Base-by-base conservation (phyloP, 1,284 basidiomycete genomes). In the Trametes versicolor region DNA sequence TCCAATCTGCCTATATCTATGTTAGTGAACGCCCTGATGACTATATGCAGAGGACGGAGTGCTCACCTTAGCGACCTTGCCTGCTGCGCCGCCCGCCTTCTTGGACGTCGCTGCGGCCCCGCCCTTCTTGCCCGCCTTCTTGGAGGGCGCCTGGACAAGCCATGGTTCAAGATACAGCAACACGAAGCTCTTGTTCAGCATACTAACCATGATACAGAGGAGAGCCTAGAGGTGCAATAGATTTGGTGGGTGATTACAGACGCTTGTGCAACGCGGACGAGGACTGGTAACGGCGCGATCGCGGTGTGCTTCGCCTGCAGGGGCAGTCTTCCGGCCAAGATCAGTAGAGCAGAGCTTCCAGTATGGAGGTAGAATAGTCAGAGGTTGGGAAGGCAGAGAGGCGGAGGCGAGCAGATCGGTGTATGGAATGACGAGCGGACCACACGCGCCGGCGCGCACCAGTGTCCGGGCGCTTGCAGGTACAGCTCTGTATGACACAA, bases 51-150 rank as follows among this genome's bases (percentile, higher is more conserved):
- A 21, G 4, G 13, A 27, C 1, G 17, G 19, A 17, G 25, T 55
- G 19, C 75, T 64, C 70, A 92, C 92, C 85, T 95, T 95, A 34
- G 89, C 91, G 36, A 94, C 89, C 77, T 90, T 93, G 55, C 82
- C 77, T 60, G 82, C 78, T 36, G 81, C 84, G 58, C 80, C 77
- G 43, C 76, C 84, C n/a, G 82, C 82, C 73, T 91, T 87, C 84
- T 94, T 91, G 41, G 87, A 78, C 25, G 69, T 58, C 13, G 77
- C 79, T 70, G 85, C 83, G 70, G 85, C 83, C 58, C 84, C 79
- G 60, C 81, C 88, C 83, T 96, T 96, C 87, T 95, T 96, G 48
- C 91, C 94, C 61, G 94, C 94, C 82, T 96, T 96, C 86, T 95
- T 96, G 47, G 93, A 95, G 72, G 89, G 87, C 61, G 94, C 95